These are phyloP conservation scores for Stramenopiles sp. DNA, from an alignment of 352 stramenopile genomes.

Conservation along the genomic window DNA sequence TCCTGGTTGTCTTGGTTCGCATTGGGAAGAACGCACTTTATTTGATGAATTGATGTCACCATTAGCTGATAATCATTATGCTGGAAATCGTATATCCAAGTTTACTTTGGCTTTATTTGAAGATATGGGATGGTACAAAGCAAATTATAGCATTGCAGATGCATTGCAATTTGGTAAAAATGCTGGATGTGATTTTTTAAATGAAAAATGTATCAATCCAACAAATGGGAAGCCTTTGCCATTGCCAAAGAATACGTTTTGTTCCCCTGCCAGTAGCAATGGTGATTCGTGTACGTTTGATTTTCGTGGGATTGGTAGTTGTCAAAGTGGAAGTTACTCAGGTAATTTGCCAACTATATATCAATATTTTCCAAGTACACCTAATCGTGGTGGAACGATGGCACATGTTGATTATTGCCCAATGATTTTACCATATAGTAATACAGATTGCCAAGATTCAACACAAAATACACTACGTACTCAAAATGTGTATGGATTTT, in stretches of 20 bases:
- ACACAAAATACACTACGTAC: neutral
- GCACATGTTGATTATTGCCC: conserved; percentile 56
- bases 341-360: conserved; percentile 44
- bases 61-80: conserved; percentile 22
- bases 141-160: conserved; percentile 35
- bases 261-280: conserved; percentile 25
- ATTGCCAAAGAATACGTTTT: conserved; percentile 20
- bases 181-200: conserved; percentile 40
- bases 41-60: conserved; percentile 60
- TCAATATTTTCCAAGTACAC: conserved; percentile 46
- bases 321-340: conserved; percentile 38
- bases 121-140: conserved; percentile 51
- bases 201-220: conserved; percentile 38
- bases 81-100: conserved; percentile 41
- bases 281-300: conserved; percentile 40
- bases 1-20: conserved; percentile 38
- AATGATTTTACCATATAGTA: conserved; percentile 45
- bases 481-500: neutral
- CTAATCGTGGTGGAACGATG: conserved; percentile 38
- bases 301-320: conserved; percentile 44
- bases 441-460: conserved; percentile 41
- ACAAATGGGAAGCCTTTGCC: conserved; percentile 28
- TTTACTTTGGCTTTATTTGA: conserved; percentile 48
- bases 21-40: conserved; percentile 52
- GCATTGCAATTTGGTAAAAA: conserved; percentile 41